phyloP scores from a whole-genome alignment of 176 grass and related monocot species.

The Saccharum officinarum region DNA sequence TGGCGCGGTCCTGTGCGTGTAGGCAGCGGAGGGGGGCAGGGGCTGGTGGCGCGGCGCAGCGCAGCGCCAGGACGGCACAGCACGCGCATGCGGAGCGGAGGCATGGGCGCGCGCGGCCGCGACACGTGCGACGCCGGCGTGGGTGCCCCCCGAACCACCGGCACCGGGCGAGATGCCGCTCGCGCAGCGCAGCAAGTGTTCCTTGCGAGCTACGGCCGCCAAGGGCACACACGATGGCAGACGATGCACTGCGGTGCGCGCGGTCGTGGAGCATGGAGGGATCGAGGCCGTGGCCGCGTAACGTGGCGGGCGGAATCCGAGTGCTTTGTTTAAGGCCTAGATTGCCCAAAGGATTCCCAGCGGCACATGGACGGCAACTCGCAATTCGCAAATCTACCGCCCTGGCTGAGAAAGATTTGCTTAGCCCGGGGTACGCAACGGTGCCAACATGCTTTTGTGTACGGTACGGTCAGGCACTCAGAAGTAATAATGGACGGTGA shows the following conservation, averaged over 20 bases:
- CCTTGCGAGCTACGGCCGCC: not conserved
- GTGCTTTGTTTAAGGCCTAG: not conserved
- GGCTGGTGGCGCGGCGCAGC: not conserved
- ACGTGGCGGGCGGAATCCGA: slow-evolving; percentile 28
- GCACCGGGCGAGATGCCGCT: slow-evolving; percentile 38
- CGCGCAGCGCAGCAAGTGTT: not conserved
- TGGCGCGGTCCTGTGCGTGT: not conserved
- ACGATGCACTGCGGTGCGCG: not conserved
- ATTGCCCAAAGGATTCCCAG: slow-evolving; percentile 41
- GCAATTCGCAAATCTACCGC: slow-evolving; percentile 26
- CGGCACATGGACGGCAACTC: slow-evolving; percentile 37
- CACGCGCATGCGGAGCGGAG: not conserved
- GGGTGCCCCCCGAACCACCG: slow-evolving; percentile 38
- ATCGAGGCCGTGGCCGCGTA: not conserved
- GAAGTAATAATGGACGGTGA: not conserved
- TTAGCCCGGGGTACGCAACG: not conserved
- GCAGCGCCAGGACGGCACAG: not conserved
- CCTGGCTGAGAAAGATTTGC: slow-evolving; percentile 19
- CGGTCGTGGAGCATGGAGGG: not conserved
- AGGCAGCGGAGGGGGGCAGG: slow-evolving; percentile 26
- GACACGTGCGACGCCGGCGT: slow-evolving; percentile 21
- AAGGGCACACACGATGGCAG: not conserved
- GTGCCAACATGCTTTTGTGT: not conserved
- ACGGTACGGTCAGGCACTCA: not conserved
- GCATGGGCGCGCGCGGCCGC: slow-evolving; percentile 12